Evolutionary conservation across 2,329 filamentous ascomycete species (phyloP), one percentile per base, ranked within the genome.

Genomic region (Hyphodiscus sp.): DNA sequence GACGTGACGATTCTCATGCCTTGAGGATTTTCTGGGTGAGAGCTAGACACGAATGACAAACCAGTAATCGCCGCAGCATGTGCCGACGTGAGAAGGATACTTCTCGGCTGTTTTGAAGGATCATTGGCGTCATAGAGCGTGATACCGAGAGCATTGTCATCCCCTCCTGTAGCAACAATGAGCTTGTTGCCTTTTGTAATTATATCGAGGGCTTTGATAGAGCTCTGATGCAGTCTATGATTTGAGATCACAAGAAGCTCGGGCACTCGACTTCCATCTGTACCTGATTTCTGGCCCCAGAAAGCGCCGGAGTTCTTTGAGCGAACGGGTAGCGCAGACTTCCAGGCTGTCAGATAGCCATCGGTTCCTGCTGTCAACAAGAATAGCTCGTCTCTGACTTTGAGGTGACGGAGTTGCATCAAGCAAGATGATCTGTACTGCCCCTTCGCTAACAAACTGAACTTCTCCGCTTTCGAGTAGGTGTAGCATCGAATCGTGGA

Each of bases 81-180:
- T 0, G 87, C 85, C 1, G 76, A 75, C 20, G 73, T 73, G 1
- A 86, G 68, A 11, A 78, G 57, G 23, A 56, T 50, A 41, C 41
- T 46, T 19, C 42, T n/a, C 47, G 50, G 47, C 2, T 20, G 18
- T 10, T 23, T 8, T 26, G 15, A n/a, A 2, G 20, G 6, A 8
- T 29, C 43, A 20, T 26, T 47, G 9, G 41, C 16, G 15, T 41
- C 61, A 26, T 77, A 61, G 30, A 77, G 65, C 0, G 78, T 79
- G 11, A 89, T 64, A 0, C 80, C 85, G 0, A 97, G 69, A 2
- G 86, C 86, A 57, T 94, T 94, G 69, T 97, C 94, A 63, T 99
- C 94, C 20, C 94, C 91, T 23, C 89, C 90, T 0, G 89, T 91
- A 4, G 89, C 68, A 18, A 95, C 65, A 0, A 87, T 57, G 26